A percentile compares a stretch with the other conserved stretches of the same genome.
These are phyloP conservation scores for Orbilia quercus DNA, from an alignment of 2,329 filamentous ascomycete species.

Conservation along the genomic window DNA sequence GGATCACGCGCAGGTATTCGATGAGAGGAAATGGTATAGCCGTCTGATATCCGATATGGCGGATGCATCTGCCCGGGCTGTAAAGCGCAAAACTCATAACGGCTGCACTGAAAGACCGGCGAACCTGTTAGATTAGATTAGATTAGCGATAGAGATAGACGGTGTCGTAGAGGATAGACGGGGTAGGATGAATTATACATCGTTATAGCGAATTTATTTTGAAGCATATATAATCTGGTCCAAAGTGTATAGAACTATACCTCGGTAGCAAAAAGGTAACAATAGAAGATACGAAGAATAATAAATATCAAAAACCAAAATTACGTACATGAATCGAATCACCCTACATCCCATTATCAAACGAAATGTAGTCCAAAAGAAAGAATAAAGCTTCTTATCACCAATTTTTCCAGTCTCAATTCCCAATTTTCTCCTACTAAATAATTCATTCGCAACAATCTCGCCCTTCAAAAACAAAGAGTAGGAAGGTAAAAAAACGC, in stretches of 20 bases:
- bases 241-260: too few species aligned
- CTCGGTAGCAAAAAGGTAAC: too few species aligned
- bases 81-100: too few species aligned
- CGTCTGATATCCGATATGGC: conserved; percentile 52
- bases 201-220: too few species aligned
- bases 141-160: too few species aligned
- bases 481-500: conserved; percentile 41
- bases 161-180: too few species aligned
- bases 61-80: conserved; percentile 13
- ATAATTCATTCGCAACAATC: conserved; percentile 9
- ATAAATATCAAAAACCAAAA: conserved; percentile 12
- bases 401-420: too few species aligned
- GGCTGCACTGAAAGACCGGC: too few species aligned
- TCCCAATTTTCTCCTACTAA: too few species aligned
- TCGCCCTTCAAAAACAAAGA: conserved; percentile 9
- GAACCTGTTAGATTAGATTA: too few species aligned
- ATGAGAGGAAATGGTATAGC: conserved; percentile 60
- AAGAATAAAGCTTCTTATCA: conserved; percentile 15
- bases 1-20: conserved; percentile 71
- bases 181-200: too few species aligned
- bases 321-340: conserved; percentile 54
- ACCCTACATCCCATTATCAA: conserved; percentile 9
- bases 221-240: too few species aligned
- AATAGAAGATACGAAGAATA: background rate
- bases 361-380: conserved; percentile 7